A percentile compares a stretch with the other conserved stretches of the same genome.
Conservation (phyloP, 1,284 basidiomycete genomes). For the Pterulicium gracile region DNA sequence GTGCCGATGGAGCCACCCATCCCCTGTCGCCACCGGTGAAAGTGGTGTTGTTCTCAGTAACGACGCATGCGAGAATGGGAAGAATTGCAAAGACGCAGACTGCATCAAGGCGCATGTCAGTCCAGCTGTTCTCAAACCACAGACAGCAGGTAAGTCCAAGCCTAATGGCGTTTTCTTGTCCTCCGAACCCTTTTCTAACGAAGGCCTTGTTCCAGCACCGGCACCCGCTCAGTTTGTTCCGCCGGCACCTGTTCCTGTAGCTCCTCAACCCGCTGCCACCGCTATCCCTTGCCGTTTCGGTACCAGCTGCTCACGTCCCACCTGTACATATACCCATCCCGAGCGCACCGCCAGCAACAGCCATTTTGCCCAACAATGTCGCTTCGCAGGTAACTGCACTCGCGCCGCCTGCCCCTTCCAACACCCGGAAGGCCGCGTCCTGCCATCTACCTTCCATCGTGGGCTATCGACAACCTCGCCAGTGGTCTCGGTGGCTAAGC, state of each 20-base stretch:
- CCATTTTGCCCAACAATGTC: conserved; percentile 44
- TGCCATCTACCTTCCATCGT: conserved; percentile 68
- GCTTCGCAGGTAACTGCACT: conserved; percentile 71
- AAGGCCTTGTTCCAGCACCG: conserved; percentile 18
- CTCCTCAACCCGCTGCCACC: conserved; percentile 21
- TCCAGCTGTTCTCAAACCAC: conserved; percentile 61
- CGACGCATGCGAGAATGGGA: conserved; percentile 79
- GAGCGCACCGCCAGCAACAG: conserved; percentile 26
- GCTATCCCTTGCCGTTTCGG: conserved; percentile 64
- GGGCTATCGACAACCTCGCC: conserved; percentile 52
- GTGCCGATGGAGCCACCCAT: conserved; percentile 86
- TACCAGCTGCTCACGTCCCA: conserved; percentile 59
- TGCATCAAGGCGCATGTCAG: conserved; percentile 85
- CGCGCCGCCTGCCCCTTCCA: conserved; percentile 65
- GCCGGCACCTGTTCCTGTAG: conserved; percentile 14
- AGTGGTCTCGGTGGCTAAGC: conserved; percentile 44
- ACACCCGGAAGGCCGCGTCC: conserved; percentile 69
- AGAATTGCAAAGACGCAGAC: conserved; percentile 82
- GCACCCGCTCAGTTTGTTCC: conserved; percentile 30
- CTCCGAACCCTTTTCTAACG: conserved; percentile 2
- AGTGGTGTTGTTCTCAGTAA: conserved; percentile 90
- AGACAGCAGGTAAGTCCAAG: conserved; percentile 36
- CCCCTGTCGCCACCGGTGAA: conserved; percentile 83
- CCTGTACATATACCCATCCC: conserved; percentile 64
- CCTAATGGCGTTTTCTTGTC: conserved; percentile 7